Evolutionary conservation across 768 basidiomycete species (phyloP), one percentile per base, ranked within the genome.

Genomic region (Podaxis rugospora): DNA sequence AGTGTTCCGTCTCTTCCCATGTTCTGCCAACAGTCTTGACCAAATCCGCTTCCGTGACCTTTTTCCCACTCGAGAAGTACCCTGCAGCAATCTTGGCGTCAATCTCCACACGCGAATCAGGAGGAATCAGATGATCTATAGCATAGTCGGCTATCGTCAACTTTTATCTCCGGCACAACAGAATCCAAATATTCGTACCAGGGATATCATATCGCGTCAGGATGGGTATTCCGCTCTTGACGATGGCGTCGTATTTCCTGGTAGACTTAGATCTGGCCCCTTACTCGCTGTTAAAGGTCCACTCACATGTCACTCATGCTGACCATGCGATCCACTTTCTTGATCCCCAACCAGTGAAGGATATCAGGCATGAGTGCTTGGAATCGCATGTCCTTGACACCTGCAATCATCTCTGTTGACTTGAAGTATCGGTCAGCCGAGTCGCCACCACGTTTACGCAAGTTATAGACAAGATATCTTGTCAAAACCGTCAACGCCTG

Each of bases 331-430:
- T 93, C 86, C 49, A 98, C 84, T 80, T 92, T 92, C 74, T 71
- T 87, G 69, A 98, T 90, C 0, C 96, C 96, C 16, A 98, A 75
- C 93, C 95, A 98, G 71, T 95, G 93, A 49, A 98, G 76, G 5
- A 97, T 90, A 70, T 98, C 96, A 2, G 96, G 96, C 95, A 98
- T 97, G 62, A 93, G 79, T 21, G 89, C 92, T 71, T 83, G 86
- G 87, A 95, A 95, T n/a, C 93, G 85, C 92, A 94, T 93, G 69
- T 95, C 93, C 75, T 93, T 92, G 23, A 97, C 95, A 7, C 95
- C 95, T 0, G 95, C 95, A 62, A 98, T 92, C 64, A 91, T 77
- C 74, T 95, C 95, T 0, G 96, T 98, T 4, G 88, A 86, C 70
- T 90, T 89, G 81, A 98, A 98, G 78, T 98, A 98, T 69, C 88